These are phyloP conservation scores for Chrysosporium keratinophilum DNA, from an alignment of 2,329 filamentous ascomycete genomes.

Conservation along the genomic window DNA sequence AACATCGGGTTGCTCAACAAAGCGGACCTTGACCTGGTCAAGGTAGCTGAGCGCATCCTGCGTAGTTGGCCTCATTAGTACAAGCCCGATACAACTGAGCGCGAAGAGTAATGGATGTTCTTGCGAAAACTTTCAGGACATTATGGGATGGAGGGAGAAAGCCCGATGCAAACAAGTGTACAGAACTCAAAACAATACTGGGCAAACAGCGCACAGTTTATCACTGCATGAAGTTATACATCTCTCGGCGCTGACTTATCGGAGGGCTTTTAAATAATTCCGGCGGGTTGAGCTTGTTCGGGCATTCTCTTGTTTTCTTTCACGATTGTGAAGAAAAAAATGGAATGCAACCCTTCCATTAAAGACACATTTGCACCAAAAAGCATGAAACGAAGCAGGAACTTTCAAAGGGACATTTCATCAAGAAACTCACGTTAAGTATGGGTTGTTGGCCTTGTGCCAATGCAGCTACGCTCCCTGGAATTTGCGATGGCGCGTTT, in stretches of 20 bases:
- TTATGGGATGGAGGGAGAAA: background rate
- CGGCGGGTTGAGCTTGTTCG: no score
- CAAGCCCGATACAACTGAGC: background rate
- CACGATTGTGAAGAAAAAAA: no score
- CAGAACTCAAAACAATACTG: no score
- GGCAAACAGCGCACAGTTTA: no score
- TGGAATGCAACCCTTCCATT: no score
- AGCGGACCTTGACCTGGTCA: slow-evolving; percentile 97
- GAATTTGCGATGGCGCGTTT: slow-evolving; percentile 34
- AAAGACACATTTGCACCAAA: no score
- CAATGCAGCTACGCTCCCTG: slow-evolving; percentile 47
- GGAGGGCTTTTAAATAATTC: no score
- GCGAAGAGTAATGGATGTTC: background rate
- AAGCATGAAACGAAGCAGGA: background rate
- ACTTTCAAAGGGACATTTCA: background rate
- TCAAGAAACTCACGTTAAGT: slow-evolving; percentile 48
- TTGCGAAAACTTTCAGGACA: background rate
- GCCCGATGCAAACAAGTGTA: no score
- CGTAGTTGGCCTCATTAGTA: slow-evolving; percentile 35
- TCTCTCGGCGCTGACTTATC: no score
- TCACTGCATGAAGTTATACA: no score
- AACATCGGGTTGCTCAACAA: slow-evolving; percentile 91
- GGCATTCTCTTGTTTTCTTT: no score
- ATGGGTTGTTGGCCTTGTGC: slow-evolving; percentile 77
- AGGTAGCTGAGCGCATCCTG: slow-evolving; percentile 84